Base-by-base conservation (phyloP, 1,284 basidiomycete species). In the Garcileccinum viscosum region DNA sequence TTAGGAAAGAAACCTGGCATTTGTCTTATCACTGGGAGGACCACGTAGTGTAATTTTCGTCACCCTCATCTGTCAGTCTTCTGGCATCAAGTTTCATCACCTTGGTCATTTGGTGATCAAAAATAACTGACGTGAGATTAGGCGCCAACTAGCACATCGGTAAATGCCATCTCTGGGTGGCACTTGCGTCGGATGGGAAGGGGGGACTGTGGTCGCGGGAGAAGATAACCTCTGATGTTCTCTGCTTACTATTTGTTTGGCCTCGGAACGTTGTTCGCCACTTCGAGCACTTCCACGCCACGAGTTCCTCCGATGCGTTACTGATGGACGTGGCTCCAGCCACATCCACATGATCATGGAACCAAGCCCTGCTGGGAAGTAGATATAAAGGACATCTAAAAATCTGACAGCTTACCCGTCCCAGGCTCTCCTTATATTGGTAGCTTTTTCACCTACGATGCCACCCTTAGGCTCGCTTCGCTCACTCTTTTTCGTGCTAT, bases 401-500 rank as follows among this genome's bases (percentile, higher is more conserved):
- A 0, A 42, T 42, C 32, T 40, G 40, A 42, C n/a, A 27, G 50
- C 8, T 35, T 14, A 5, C 33, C 38, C 24, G 11, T 22, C 42
- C 33, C 2, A n/a, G 35, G 50, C 65, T 44, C 33, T 65, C 12
- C 37, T 32, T 63, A 42, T 53, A 27, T 24, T n/a, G n/a, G n/a
- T n/a, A n/a, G 14, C 8, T 42, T 0, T 50, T 27, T n/a, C 69
- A 30, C 38, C 53, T 15, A 15, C 37, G 37, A 72, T 74, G 70
- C 24, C 56, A 15, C 50, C 44, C 53, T 37, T 62, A 63, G 66
- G 27, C 65, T 75, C 32, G 68, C 72, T 19, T 72, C 68, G 12
- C 64, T 76, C 32, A 74, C 74, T 24, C 66, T 76, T 22, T 75
- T 74, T 58, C 74, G 58, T 8, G 74, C 76, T 33, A 76, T 74